phyloP scores from a whole-genome alignment of 805 yeast species.

The Wickerhamomyces strasburgensis region DNA sequence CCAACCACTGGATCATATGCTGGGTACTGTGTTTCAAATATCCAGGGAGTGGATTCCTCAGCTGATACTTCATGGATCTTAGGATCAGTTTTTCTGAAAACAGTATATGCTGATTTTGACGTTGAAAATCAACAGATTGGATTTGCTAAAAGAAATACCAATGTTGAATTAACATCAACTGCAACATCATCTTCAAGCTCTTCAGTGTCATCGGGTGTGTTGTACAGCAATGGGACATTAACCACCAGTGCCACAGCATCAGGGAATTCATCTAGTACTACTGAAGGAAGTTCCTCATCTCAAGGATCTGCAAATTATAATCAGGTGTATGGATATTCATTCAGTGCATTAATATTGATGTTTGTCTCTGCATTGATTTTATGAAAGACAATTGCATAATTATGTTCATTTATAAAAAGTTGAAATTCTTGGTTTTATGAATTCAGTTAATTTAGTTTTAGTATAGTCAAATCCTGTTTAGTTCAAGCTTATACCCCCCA shows the following conservation, averaged over 20 bases:
- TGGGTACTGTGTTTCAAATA: conserved; percentile 59
- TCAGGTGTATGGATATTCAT: neutral
- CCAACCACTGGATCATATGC: conserved; percentile 28
- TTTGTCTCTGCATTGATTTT: neutral
- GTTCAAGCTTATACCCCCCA: too few relatives aligned
- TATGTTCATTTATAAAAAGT: too few relatives aligned
- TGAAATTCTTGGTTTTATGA: neutral
- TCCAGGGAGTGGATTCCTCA: conserved; percentile 48
- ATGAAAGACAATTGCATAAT: neutral
- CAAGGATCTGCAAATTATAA: conserved; percentile 1
- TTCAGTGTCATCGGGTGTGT: conserved; percentile 1
- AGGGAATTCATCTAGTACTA: neutral
- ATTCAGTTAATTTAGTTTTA: neutral
- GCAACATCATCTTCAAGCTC: conserved; percentile 12
- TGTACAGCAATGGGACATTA: neutral
- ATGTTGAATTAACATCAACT: conserved; percentile 25
- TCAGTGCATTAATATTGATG: neutral
- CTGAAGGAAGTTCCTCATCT: neutral
- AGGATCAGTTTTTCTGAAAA: conserved; percentile 57
- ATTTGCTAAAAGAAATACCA: conserved; percentile 40
- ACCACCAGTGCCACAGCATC: neutral
- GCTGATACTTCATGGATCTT: conserved; percentile 49
- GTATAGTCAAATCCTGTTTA: too few relatives aligned
- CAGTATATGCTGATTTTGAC: conserved; percentile 55
- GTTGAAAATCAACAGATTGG: conserved; percentile 46